A percentile compares a stretch with the other conserved stretches of the same genome.
phyloP scores from a whole-genome alignment of 2,329 filamentous ascomycete species.

The Talaromyces sp. region DNA sequence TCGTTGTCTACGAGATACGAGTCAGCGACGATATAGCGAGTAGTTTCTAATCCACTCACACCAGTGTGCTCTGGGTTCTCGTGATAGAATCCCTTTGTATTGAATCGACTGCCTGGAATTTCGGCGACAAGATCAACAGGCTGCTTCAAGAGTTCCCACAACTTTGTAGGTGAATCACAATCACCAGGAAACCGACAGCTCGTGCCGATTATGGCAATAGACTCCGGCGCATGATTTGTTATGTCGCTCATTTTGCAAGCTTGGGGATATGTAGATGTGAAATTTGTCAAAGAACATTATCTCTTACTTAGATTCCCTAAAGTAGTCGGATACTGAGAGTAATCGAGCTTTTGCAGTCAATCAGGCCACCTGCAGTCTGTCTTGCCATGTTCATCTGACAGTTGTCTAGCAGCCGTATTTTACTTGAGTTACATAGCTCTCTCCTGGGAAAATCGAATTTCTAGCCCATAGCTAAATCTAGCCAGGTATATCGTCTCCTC shows the following conservation, averaged over 20 bases:
- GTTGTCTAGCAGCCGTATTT: neutral
- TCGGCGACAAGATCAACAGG: neutral
- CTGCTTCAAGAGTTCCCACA: neutral
- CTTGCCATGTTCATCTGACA: neutral
- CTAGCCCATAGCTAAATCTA: neutral
- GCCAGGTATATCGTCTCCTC: neutral
- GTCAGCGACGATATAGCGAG: neutral
- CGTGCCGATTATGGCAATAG: neutral
- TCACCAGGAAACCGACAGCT: neutral
- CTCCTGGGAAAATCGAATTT: neutral
- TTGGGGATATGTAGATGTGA: neutral
- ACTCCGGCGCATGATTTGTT: neutral
- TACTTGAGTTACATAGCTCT: neutral
- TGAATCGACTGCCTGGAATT: neutral
- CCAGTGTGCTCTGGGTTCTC: neutral
- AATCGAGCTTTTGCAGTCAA: neutral
- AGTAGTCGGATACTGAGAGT: neutral
- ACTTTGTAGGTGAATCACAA: neutral
- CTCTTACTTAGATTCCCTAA: neutral
- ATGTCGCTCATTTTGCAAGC: neutral
- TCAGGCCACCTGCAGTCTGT: neutral
- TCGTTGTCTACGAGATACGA: slow-evolving; percentile 18
- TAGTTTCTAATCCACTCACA: neutral
- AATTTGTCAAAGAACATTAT: neutral
- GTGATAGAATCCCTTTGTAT: neutral